Base-by-base conservation (phyloP, 2,329 filamentous ascomycete genomes). In the Pestalotiopsis sp. region DNA sequence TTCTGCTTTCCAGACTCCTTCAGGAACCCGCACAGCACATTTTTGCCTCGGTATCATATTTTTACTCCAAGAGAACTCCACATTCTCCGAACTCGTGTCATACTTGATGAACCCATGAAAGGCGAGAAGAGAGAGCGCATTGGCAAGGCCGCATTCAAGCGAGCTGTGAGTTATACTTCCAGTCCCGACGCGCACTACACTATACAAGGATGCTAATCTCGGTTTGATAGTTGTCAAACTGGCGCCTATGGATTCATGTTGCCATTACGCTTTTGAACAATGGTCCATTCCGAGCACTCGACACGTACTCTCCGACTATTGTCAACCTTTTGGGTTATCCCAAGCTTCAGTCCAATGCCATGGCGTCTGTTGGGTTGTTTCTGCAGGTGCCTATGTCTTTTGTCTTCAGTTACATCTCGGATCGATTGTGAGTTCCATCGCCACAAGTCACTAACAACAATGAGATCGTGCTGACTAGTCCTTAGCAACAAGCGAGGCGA, bases 271-370 rank as follows among this genome's bases (percentile, higher is more conserved):
- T 86, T 38, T 70, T 79, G 76, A 86, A 85, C 76, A 81, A 86
- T 72, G 77, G 84, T 13, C 83, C 85, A 20, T 80, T 86, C 72
- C 72, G 81, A 75, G 81, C 82, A 1, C 82, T 86, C 57, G 81
- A 85, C 66, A 85, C 86, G 3, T 88, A 89, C 70, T 82, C 85
- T 0, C 87, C 87, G 0, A 83, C 83, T 5, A 84, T 90, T 61
- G 85, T 89, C 68, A 82, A 78, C 64, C 82, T 80, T 12, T 84
- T 89, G 61, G 87, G 87, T 0, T 89, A 87, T 70, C 76, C 75
- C 3, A 74, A 77, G 0, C 80, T 89, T 3, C 78, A 75, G 0
- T 82, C 82, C 61, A 89, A 90, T 68, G 87, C 87, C 0, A 76
- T 89, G 71, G 83, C 86, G 0, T 84, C 86, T 0, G 86, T 90